phyloP scores from a whole-genome alignment of 108 stramenopile species.

The Nannochloropsis oceanica region DNA sequence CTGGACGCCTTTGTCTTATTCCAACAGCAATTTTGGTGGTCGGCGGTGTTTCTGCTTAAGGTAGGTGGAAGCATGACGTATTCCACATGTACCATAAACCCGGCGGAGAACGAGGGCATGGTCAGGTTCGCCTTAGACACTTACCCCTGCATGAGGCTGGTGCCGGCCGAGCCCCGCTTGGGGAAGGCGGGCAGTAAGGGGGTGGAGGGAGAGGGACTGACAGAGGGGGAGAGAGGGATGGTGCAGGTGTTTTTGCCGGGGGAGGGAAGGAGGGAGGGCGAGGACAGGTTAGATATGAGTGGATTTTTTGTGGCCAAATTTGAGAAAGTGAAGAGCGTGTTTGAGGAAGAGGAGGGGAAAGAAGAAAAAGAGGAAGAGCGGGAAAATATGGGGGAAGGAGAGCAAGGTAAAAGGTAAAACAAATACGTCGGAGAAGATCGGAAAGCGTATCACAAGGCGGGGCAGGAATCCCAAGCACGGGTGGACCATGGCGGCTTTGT shows the following conservation, averaged over 20 bases:
- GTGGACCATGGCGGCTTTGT: too few species aligned
- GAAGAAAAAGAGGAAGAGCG: background rate
- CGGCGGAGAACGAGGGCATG: constrained; percentile 49
- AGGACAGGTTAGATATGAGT: constrained; percentile 42
- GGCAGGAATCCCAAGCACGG: too few species aligned
- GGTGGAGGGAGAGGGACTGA: constrained; percentile 41
- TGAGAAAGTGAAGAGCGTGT: constrained; percentile 25
- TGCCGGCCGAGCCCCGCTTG: constrained; percentile 38
- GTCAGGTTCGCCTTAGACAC: constrained; percentile 43
- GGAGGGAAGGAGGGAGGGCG: background rate
- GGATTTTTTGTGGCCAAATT: constrained; percentile 61
- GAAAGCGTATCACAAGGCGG: too few species aligned
- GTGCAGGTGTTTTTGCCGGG: constrained; percentile 49
- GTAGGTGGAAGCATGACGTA: constrained; percentile 52
- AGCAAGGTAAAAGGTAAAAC: background rate
- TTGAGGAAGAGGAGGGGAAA: background rate
- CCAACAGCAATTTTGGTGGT: background rate
- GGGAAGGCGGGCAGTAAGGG: constrained; percentile 35
- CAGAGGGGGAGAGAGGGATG: constrained; percentile 34
- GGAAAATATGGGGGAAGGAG: background rate
- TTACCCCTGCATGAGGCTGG: constrained; percentile 46
- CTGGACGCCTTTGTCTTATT: constrained; percentile 37
- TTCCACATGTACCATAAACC: constrained; percentile 52
- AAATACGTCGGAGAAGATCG: too few species aligned
- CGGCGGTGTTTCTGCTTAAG: constrained; percentile 46